phyloP scores from a whole-genome alignment of 345 rosid species.

The Eucalyptus pauciflora region DNA sequence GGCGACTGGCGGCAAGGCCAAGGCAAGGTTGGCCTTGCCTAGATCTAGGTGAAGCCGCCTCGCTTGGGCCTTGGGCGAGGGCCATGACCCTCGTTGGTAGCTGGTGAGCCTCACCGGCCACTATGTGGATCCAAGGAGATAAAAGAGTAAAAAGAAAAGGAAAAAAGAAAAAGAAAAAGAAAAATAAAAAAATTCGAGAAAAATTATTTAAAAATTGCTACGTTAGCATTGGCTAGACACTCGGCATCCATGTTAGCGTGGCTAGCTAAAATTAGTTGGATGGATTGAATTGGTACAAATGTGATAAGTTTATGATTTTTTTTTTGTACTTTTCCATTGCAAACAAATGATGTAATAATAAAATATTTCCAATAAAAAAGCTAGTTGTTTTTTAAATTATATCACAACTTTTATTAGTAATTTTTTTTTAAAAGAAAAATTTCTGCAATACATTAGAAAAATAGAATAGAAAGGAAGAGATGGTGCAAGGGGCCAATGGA shows the following conservation, averaged over 20 bases:
- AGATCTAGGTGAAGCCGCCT: fast-evolving
- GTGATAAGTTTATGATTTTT: too few species aligned
- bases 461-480: background rate
- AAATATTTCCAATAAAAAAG: background rate
- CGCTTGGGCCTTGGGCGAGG: too few species aligned
- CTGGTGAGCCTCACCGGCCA: fast-evolving
- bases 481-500: background rate
- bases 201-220: too few species aligned
- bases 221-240: too few species aligned
- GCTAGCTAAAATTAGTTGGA: fast-evolving
- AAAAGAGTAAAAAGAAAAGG: too few species aligned
- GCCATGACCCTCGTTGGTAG: fast-evolving
- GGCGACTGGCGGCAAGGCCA: fast-evolving
- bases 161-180: too few species aligned
- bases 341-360: background rate
- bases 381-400: background rate
- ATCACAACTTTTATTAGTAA: background rate
- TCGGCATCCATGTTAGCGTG: too few species aligned
- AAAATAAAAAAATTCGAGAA: too few species aligned
- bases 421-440: background rate
- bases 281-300: fast-evolving
- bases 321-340: background rate
- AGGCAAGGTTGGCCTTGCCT: too few species aligned
- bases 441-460: background rate
- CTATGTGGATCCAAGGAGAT: too few species aligned